Evolutionary conservation across 805 yeast species (phyloP).

Genomic region (Candida coleopterorum): DNA sequence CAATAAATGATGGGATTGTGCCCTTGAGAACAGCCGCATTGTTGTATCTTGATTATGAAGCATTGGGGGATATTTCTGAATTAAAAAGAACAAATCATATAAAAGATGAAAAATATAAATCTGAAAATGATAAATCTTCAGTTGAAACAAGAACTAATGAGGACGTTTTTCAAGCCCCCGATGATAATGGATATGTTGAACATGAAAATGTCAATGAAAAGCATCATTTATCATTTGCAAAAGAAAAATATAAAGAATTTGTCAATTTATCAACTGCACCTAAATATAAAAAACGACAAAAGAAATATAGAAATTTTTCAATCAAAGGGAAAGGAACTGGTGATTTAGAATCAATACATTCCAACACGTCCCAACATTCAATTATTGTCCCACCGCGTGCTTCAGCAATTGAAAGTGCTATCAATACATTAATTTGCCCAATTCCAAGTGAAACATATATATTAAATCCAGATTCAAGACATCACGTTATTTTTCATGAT

Average conservation of each 20-base stretch:
- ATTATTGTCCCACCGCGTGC: conserved; percentile 44
- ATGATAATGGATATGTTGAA: conserved; percentile 10
- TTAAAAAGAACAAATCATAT: conserved; percentile 15
- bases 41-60: conserved; percentile 39
- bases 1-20: conserved; percentile 42
- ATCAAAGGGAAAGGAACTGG: conserved; percentile 19
- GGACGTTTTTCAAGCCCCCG: conserved; percentile 31
- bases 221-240: conserved; percentile 1
- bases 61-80: conserved; percentile 35
- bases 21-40: conserved; percentile 41
- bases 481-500: conserved; percentile 39
- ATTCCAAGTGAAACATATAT: conserved; percentile 31
- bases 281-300: conserved; percentile 12
- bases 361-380: conserved; percentile 11
- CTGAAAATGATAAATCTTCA: conserved; percentile 2
- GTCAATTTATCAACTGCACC: conserved; percentile 11
- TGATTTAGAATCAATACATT: conserved; percentile 3
- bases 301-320: conserved; percentile 16
- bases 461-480: conserved; percentile 29
- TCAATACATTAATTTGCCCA: conserved; percentile 37
- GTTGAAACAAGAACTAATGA: conserved; percentile 10
- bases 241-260: conserved; percentile 14
- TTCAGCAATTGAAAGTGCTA: conserved; percentile 37
- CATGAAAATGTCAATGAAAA: conserved; percentile 1
- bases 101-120: conserved; percentile 4